phyloP scores from a whole-genome alignment of 371 early-diverging fungal species.

The Capniomyces stellatus region DNA sequence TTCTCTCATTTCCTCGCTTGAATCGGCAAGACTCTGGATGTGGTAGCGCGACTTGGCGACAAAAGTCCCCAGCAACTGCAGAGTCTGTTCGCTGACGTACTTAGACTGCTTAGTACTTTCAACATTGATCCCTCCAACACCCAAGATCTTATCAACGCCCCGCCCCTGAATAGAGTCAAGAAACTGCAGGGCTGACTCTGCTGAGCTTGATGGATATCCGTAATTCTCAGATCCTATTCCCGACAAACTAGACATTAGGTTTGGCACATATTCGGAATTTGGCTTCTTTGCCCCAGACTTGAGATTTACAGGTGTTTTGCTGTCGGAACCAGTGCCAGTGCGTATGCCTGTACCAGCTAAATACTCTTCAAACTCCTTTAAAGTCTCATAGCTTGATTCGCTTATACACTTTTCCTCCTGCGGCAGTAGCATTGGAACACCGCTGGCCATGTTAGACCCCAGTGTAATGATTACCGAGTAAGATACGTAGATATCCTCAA shows the following conservation, averaged over 20 bases:
- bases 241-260: neutral
- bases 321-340: too few relatives aligned
- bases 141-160: too few relatives aligned
- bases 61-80: constrained; percentile 1
- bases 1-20: neutral
- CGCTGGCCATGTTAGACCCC: constrained; percentile 4
- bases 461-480: constrained; percentile 20
- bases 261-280: neutral
- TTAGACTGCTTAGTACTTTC: neutral
- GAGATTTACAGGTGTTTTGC: too few relatives aligned
- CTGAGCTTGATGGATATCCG: neutral
- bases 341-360: too few relatives aligned
- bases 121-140: too few relatives aligned
- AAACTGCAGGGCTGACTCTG: neutral
- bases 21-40: neutral
- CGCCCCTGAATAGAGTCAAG: neutral
- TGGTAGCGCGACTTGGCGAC: neutral
- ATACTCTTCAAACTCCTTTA: neutral
- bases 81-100: neutral
- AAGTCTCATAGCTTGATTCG: neutral
- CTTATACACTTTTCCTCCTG: neutral
- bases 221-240: neutral
- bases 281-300: neutral
- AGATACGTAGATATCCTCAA: constrained; percentile 23
- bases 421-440: neutral